These are phyloP conservation scores for Paramecium tetraurelia DNA, from an alignment of 73 alveolate genomes.

Conservation along the genomic window DNA sequence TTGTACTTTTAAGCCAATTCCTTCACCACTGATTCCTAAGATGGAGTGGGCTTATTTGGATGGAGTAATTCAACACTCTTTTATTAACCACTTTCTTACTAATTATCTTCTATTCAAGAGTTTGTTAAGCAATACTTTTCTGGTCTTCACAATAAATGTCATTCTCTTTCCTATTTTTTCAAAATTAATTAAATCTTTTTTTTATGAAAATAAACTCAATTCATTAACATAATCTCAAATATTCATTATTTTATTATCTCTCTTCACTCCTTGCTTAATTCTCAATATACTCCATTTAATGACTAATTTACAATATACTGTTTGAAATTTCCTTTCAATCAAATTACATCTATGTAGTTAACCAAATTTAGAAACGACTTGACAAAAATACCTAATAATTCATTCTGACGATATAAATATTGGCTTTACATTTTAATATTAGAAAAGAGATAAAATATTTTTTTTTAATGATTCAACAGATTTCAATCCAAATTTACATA, in stretches of 20 bases:
- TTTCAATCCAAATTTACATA: background rate
- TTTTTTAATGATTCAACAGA: background rate
- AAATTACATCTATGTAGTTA: too few species aligned
- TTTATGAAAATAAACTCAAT: background rate
- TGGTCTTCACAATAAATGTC: constrained; percentile 64
- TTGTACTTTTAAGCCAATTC: constrained; percentile 77
- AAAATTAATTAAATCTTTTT: constrained; percentile 41
- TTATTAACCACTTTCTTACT: background rate
- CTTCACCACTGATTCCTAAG: constrained; percentile 81
- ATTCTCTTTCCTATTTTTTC: background rate
- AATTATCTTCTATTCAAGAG: constrained; percentile 77
- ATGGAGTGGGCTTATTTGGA: constrained; percentile 81
- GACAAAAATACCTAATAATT: too few species aligned
- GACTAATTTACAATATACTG: background rate
- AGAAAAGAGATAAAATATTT: background rate
- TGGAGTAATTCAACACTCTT: constrained; percentile 81
- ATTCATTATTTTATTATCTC: background rate
- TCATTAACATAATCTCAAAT: background rate
- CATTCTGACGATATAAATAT: background rate
- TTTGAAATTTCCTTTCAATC: too few species aligned
- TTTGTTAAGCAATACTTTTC: constrained; percentile 76
- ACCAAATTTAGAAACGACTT: too few species aligned
- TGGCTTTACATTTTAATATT: background rate
- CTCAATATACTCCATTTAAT: background rate
- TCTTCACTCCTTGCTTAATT: background rate